These are phyloP conservation scores for Neurospora sp. DNA, from an alignment of 495 filamentous ascomycete genomes.

Conservation along the genomic window DNA sequence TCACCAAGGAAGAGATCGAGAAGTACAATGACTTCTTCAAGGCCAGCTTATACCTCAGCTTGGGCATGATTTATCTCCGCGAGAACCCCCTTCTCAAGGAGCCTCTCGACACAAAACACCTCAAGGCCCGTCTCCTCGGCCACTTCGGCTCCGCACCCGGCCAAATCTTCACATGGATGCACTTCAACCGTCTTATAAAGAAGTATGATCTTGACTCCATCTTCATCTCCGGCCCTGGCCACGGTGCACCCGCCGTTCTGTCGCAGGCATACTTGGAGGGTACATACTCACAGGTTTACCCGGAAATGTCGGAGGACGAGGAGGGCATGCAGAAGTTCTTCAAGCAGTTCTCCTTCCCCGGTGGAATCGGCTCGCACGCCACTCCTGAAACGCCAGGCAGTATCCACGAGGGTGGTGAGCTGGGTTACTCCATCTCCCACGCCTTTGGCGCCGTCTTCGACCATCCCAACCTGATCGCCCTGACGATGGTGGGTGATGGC, in stretches of 20 bases:
- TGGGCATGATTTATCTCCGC: slow-evolving; percentile 67
- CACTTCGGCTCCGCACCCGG: slow-evolving; percentile 68
- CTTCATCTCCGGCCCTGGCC: slow-evolving; percentile 62
- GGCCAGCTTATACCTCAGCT: slow-evolving; percentile 58
- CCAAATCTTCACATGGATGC: slow-evolving; percentile 66
- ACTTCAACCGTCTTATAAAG: slow-evolving; percentile 68
- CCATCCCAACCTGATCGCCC: slow-evolving; percentile 54
- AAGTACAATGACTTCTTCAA: slow-evolving; percentile 60
- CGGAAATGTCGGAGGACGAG: slow-evolving; percentile 52
- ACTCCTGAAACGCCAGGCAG: slow-evolving; percentile 66
- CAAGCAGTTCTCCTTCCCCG: slow-evolving; percentile 70
- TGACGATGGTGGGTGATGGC: slow-evolving; percentile 68
- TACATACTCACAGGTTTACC: slow-evolving; percentile 63
- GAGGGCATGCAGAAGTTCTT: slow-evolving; percentile 60
- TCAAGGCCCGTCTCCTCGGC: slow-evolving; percentile 60
- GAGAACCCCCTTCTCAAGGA: slow-evolving; percentile 57
- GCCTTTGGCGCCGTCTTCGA: slow-evolving; percentile 66
- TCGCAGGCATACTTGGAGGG: slow-evolving; percentile 67
- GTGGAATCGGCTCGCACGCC: slow-evolving; percentile 61
- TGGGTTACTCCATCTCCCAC: slow-evolving; percentile 67
- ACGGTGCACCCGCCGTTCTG: slow-evolving; percentile 59
- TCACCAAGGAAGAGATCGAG: slow-evolving; percentile 51
- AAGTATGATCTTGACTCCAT: slow-evolving; percentile 62
- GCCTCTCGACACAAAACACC: slow-evolving; percentile 49
- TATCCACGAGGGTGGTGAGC: slow-evolving; percentile 64